Conservation (phyloP, 2,329 filamentous ascomycete species). For the Neopestalotiopsis clavispora region DNA sequence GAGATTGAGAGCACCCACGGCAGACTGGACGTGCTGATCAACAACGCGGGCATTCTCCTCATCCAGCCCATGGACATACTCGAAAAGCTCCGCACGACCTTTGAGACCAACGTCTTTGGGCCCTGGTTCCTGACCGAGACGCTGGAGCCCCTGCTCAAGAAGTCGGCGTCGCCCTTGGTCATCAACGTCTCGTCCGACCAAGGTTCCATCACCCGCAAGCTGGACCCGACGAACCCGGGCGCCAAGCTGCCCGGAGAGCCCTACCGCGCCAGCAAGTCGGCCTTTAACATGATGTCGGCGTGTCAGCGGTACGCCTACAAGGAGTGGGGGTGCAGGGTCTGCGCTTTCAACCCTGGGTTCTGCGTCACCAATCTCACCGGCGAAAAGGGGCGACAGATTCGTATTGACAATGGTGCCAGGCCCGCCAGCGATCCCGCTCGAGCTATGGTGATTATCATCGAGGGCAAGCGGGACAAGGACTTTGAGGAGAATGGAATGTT, state of each 20-base stretch:
- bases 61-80: constrained; percentile 24
- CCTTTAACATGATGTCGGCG: constrained; percentile 44
- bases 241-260: constrained; percentile 36
- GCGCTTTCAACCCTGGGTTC: constrained; percentile 39
- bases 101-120: constrained; percentile 44
- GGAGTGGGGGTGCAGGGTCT: constrained; percentile 37
- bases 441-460: constrained; percentile 30
- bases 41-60: constrained; percentile 40
- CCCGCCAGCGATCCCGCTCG: constrained; percentile 32
- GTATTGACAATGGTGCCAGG: constrained; percentile 30
- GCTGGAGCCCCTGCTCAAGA: constrained; percentile 35
- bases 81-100: constrained; percentile 41
- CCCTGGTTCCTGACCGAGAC: constrained; percentile 33
- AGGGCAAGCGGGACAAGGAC: constrained; percentile 34
- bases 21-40: constrained; percentile 40
- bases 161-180: constrained; percentile 35
- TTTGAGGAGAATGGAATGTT: constrained; percentile 30
- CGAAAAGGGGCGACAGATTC: constrained; percentile 30
- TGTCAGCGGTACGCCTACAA: constrained; percentile 32
- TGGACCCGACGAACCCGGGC: constrained; percentile 32
- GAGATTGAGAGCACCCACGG: constrained; percentile 29
- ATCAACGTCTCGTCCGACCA: constrained; percentile 44
- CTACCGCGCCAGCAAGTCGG: constrained; percentile 48
- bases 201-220: constrained; percentile 36
- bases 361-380: constrained; percentile 38